These are phyloP conservation scores for Zygotorulaspora florentina DNA, from an alignment of 805 yeast genomes.

Conservation along the genomic window DNA sequence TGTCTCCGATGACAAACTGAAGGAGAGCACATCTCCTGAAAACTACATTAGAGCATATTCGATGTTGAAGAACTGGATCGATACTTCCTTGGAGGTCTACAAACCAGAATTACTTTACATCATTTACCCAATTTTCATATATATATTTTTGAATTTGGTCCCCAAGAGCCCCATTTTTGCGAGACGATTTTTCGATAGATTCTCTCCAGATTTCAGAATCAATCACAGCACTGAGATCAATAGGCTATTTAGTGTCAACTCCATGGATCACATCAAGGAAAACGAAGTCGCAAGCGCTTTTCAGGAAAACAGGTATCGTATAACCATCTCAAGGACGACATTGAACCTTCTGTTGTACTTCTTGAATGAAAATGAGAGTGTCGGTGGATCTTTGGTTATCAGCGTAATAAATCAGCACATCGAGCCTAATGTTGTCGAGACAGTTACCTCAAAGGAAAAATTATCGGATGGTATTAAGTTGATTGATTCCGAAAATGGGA, in stretches of 20 bases:
- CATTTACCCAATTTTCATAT: slow-evolving; percentile 89
- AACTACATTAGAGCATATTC: slow-evolving; percentile 76
- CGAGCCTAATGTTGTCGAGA: slow-evolving; percentile 41
- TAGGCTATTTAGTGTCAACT: slow-evolving; percentile 65
- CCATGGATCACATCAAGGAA: slow-evolving; percentile 76
- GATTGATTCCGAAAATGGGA: slow-evolving; percentile 33
- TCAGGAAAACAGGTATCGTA: slow-evolving; percentile 64
- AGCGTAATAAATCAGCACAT: slow-evolving; percentile 82
- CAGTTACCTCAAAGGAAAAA: slow-evolving; percentile 33
- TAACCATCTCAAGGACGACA: slow-evolving; percentile 77
- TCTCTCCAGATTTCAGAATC: slow-evolving; percentile 64
- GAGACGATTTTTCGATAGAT: slow-evolving; percentile 69
- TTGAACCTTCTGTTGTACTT: slow-evolving; percentile 80
- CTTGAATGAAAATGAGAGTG: slow-evolving; percentile 84
- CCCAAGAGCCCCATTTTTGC: slow-evolving; percentile 61
- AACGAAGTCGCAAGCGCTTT: slow-evolving; percentile 77
- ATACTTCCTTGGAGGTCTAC: slow-evolving; percentile 84
- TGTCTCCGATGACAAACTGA: slow-evolving; percentile 21
- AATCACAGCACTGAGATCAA: slow-evolving; percentile 76
- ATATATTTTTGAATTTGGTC: slow-evolving; percentile 76
- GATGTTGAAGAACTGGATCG: slow-evolving; percentile 82
- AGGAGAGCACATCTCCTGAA: slow-evolving; percentile 46
- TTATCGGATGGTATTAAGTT: slow-evolving; percentile 33
- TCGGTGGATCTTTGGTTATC: slow-evolving; percentile 85
- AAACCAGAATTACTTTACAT: slow-evolving; percentile 81